These are phyloP conservation scores for Cyclocybe cylindracea DNA, from an alignment of 768 basidiomycete genomes.

Conservation along the genomic window DNA sequence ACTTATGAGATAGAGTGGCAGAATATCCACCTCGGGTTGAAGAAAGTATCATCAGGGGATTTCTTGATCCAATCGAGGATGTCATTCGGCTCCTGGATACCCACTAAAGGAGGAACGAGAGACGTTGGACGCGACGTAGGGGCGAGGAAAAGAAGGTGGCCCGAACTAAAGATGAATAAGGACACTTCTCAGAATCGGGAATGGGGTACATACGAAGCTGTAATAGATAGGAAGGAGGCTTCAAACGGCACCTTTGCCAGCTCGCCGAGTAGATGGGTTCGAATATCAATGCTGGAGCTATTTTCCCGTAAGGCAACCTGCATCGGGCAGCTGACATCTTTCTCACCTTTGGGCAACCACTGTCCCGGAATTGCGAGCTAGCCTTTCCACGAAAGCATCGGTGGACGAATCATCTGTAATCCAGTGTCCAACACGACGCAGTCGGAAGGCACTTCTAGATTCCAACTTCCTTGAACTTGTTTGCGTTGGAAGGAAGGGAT, in stretches of 20 bases:
- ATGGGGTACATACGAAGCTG: constrained; percentile 16
- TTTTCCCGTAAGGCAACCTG: not conserved
- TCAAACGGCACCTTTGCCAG: not conserved
- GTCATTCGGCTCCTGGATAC: constrained; percentile 17
- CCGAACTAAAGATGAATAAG: constrained; percentile 42
- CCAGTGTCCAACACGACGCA: constrained; percentile 67
- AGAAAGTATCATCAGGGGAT: constrained; percentile 30
- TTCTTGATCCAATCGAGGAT: constrained; percentile 46
- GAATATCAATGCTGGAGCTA: constrained; percentile 8
- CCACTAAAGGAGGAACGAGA: constrained; percentile 50
- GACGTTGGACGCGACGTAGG: constrained; percentile 30
- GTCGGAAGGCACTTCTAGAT: constrained; percentile 49
- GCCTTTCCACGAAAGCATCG: not conserved
- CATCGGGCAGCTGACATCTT: constrained; percentile 4
- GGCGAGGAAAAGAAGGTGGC: constrained; percentile 57
- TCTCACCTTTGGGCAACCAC: not conserved
- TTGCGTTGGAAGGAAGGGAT: constrained; percentile 60
- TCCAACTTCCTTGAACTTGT: constrained; percentile 49
- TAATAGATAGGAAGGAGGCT: constrained; percentile 4
- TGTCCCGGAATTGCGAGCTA: not conserved
- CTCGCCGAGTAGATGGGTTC: constrained; percentile 3
- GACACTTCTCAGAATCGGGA: not conserved
- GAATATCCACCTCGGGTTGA: constrained; percentile 50
- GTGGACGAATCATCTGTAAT: constrained; percentile 22
- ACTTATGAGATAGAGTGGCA: not conserved